These are phyloP conservation scores for Lupinus albus DNA, from an alignment of 306 rosid genomes.

Conservation along the genomic window DNA sequence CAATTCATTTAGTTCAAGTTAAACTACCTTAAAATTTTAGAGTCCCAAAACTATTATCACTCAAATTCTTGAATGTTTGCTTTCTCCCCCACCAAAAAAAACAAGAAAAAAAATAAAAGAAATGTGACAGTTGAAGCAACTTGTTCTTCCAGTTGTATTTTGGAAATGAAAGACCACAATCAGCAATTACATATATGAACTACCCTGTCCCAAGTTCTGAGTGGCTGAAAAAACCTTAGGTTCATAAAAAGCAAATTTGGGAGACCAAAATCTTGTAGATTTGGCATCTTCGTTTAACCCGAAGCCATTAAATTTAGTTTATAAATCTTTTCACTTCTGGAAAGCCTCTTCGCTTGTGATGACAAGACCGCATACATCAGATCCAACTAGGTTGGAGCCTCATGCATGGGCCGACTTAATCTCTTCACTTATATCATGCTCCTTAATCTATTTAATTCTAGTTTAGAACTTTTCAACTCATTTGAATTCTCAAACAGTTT, in stretches of 20 bases:
- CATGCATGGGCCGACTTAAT: no score
- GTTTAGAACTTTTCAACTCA: neutral
- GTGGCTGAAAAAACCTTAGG: neutral
- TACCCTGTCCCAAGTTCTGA: neutral
- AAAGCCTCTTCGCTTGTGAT: no score
- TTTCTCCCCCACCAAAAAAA: no score
- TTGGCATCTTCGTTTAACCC: neutral
- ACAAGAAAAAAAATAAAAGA: neutral
- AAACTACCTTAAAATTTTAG: neutral
- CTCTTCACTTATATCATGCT: no score
- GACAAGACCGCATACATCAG: no score
- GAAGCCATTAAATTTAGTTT: neutral
- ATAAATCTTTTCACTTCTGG: neutral
- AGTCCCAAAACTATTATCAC: neutral
- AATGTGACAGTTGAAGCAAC: slow-evolving; percentile 15
- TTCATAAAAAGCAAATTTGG: neutral
- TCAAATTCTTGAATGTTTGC: no score
- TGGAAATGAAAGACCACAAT: slow-evolving; percentile 1
- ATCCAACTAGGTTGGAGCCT: no score
- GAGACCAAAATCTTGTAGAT: neutral
- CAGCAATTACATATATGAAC: neutral
- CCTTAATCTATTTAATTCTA: neutral
- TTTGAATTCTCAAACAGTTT: slow-evolving; percentile 6
- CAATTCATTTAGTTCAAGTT: neutral
- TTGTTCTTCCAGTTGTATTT: neutral